Base-by-base conservation (phyloP, 2,329 filamentous ascomycete species). In the Graphilbum ipis-grandicollis region DNA sequence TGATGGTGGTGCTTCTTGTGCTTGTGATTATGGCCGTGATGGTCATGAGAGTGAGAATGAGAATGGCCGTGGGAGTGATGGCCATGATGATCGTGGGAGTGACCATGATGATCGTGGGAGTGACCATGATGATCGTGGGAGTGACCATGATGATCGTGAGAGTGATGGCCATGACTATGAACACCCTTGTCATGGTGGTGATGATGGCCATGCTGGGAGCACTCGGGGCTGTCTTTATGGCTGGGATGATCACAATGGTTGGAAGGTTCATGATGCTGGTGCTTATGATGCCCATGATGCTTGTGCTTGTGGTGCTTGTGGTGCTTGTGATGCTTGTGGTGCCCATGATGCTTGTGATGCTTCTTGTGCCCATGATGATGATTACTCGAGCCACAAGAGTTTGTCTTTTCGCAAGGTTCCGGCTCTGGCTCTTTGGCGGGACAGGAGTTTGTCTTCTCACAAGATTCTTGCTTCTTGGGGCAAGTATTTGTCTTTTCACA, bases 1-100 rank as follows among this genome's bases (percentile, higher is more conserved):
- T 38, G 31, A 12, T 38, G 22, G 13, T 30, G 19, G 36, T 38
- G 23, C 8, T 25, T 13, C 21, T 23, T 23, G 37, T 38, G 32
- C 12, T 19, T 7, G 21, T 37, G 35, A 15, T 25, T 4, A 8
- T 34, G 23, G 15, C 26, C 21, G 14, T 36, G n/a, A 14, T 36
- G 31, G 6, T 36, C 29, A 17, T 36, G 31, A 15, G 38, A 28
- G 13, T 36, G 23, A 12, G 32, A 19, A 30, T 37, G 33, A n/a
- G 22, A 9, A 18, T 37, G 31, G 19, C 23, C 25, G 12, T 25
- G 13, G 8, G 26, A n/a, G 9, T 28, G 17, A 15, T 37, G 31
- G 12, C 31, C 19, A n/a, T 34, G n/a, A 18, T 34, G 34, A n/a
- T 31, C 4, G 21, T 35, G 33, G 25, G 15, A 14, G 29, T 35